A percentile compares a stretch with the other conserved stretches of the same genome.
Evolutionary conservation across 805 yeast species (phyloP).

Genomic region (Wickerhamia fluorescens): DNA sequence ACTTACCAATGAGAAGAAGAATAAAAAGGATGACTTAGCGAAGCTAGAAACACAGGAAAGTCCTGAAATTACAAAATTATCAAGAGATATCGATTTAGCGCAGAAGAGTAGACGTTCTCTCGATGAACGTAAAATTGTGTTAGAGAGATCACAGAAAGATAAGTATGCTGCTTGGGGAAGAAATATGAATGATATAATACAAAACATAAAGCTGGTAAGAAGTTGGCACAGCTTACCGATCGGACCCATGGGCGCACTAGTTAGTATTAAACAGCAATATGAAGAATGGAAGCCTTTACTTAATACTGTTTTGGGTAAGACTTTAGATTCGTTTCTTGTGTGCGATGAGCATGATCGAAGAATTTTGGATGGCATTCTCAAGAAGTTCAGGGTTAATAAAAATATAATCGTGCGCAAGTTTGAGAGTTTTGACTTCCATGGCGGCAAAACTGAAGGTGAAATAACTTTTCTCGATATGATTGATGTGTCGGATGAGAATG

Average conservation of each 20-base stretch:
- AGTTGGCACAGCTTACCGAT: constrained; percentile 45
- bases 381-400: constrained; percentile 15
- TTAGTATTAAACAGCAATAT: constrained; percentile 49
- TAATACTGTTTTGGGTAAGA: constrained; percentile 45
- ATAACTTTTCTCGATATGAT: constrained; percentile 56
- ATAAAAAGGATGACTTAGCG: constrained; percentile 7
- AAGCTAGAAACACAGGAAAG: constrained; percentile 6
- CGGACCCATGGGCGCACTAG: constrained; percentile 72
- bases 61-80: constrained; percentile 2
- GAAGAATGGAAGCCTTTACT: constrained; percentile 54
- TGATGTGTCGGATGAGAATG: constrained; percentile 45
- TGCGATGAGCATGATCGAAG: constrained; percentile 52
- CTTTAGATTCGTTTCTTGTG: constrained; percentile 62
- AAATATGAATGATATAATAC: constrained; percentile 34
- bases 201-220: constrained; percentile 30
- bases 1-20: constrained; percentile 9
- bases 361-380: constrained; percentile 25
- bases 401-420: constrained; percentile 45
- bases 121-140: constrained; percentile 6
- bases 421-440: constrained; percentile 50
- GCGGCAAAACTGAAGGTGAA: constrained; percentile 34
- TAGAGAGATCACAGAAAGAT: constrained; percentile 18
- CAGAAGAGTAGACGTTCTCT: constrained; percentile 2
- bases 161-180: constrained; percentile 47
- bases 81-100: constrained; percentile 4